Conservation (phyloP, 2,329 filamentous ascomycete species). For the Cadophora gregata region DNA sequence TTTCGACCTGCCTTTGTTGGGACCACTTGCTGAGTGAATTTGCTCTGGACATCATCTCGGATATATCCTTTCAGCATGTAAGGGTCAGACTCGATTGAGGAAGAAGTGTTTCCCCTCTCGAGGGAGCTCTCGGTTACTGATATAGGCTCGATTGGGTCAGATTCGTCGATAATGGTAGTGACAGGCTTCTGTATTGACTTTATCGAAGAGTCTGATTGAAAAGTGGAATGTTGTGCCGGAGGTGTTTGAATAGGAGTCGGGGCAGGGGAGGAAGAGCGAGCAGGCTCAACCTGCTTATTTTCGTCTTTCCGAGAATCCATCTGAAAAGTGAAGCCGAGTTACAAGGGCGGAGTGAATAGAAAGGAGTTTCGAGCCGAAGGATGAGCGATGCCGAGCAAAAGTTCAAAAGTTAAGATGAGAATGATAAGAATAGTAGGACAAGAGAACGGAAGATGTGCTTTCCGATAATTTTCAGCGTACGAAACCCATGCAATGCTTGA, state of each 20-base stretch:
- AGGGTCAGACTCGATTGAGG: conserved; percentile 5
- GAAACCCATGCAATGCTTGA: background rate
- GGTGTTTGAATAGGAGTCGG: background rate
- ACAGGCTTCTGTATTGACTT: background rate
- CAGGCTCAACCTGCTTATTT: conserved; percentile 9
- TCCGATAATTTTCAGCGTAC: conserved; percentile 7
- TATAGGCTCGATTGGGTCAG: background rate
- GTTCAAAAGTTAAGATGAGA: background rate
- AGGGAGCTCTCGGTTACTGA: background rate
- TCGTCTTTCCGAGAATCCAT: conserved; percentile 8
- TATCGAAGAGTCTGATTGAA: background rate
- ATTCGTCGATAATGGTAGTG: background rate
- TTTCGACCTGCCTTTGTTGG: conserved; percentile 47
- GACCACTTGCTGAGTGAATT: background rate
- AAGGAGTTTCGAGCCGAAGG: background rate
- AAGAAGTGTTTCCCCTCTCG: background rate
- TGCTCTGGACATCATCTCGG: background rate
- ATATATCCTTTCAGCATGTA: conserved; percentile 8
- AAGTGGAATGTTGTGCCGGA: background rate
- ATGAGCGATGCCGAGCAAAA: background rate
- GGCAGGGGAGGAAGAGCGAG: background rate
- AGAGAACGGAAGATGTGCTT: conserved; percentile 10
- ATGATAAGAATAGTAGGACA: background rate
- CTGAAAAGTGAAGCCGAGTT: background rate
- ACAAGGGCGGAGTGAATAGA: background rate